Percentiles rank a stretch among this genome's conserved stretches.
phyloP scores from a whole-genome alignment of 257 asterid genomes.

The Haberlea rhodopensis region DNA sequence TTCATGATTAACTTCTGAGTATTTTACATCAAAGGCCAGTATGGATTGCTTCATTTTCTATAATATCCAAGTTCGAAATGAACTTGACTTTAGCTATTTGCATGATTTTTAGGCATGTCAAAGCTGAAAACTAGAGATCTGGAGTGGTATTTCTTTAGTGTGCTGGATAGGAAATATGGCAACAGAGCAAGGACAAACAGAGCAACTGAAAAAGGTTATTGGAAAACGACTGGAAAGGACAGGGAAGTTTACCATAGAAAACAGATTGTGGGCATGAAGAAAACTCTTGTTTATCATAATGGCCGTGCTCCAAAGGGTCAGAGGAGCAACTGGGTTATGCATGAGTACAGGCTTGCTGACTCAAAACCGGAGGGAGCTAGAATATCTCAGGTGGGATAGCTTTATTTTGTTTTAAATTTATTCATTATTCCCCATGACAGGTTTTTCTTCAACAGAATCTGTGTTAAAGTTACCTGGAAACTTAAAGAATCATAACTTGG shows the following conservation, averaged over 20 bases:
- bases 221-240: slow-evolving; percentile 98
- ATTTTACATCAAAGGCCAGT: background rate
- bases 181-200: slow-evolving; percentile 84
- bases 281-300: slow-evolving; percentile 82
- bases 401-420: slow-evolving; percentile 12
- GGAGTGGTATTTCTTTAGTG: slow-evolving; percentile 95
- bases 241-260: slow-evolving; percentile 62
- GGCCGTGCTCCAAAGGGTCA: slow-evolving; percentile 97
- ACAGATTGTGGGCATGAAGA: slow-evolving; percentile 79
- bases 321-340: slow-evolving; percentile 98
- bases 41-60: background rate
- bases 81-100: slow-evolving; percentile 8
- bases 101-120: slow-evolving; percentile 51
- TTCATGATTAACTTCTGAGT: background rate
- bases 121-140: slow-evolving; percentile 74
- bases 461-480: too few relatives aligned
- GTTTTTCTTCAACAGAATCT: slow-evolving; percentile 6
- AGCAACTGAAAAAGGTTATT: slow-evolving; percentile 84
- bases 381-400: slow-evolving; percentile 62
- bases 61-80: background rate
- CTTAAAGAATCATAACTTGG: too few relatives aligned
- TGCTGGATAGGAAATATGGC: slow-evolving; percentile 83
- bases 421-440: slow-evolving; percentile 14
- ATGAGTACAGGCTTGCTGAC: slow-evolving; percentile 78
- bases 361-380: slow-evolving; percentile 53